A percentile compares a stretch with the other conserved stretches of the same genome.
phyloP scores from a whole-genome alignment of 257 asterid genomes.

The Paraleonurus japonicus region DNA sequence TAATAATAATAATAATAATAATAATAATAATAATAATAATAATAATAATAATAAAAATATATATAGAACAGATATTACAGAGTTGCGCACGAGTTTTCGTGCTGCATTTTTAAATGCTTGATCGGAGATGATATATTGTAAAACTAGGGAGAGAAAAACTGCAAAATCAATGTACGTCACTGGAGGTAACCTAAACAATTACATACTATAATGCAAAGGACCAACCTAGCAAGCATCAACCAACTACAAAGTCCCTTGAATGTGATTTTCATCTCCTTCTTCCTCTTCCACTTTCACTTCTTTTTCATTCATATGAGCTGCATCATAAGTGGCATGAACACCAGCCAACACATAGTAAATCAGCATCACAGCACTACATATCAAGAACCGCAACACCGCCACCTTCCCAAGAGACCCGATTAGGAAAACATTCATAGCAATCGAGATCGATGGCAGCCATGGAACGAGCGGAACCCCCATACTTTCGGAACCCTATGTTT shows the following conservation, averaged over 20 bases:
- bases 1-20: no score
- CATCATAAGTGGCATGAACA: constrained; percentile 87
- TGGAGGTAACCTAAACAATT: no score
- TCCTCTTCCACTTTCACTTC: constrained; percentile 37
- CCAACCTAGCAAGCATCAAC: not conserved
- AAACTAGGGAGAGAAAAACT: no score
- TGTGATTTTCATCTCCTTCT: constrained; percentile 26
- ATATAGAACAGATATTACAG: no score
- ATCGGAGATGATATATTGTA: no score
- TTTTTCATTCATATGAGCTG: constrained; percentile 48
- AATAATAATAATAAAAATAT: no score
- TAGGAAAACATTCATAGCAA: constrained; percentile 66
- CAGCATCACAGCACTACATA: constrained; percentile 74
- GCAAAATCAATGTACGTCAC: no score
- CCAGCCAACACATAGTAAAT: constrained; percentile 80
- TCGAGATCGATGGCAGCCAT: constrained; percentile 80
- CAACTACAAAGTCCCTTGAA: constrained; percentile 19
- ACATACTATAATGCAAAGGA: no score
- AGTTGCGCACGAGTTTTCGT: no score
- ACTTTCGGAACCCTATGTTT: constrained; percentile 64
- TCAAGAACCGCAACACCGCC: constrained; percentile 71
- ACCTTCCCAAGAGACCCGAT: constrained; percentile 77
- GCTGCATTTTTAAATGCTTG: no score
- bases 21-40: no score
- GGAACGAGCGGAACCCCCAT: constrained; percentile 98